These are phyloP conservation scores for Lichtheimia ramosa DNA, from an alignment of 371 early-diverging fungal genomes.

Conservation along the genomic window DNA sequence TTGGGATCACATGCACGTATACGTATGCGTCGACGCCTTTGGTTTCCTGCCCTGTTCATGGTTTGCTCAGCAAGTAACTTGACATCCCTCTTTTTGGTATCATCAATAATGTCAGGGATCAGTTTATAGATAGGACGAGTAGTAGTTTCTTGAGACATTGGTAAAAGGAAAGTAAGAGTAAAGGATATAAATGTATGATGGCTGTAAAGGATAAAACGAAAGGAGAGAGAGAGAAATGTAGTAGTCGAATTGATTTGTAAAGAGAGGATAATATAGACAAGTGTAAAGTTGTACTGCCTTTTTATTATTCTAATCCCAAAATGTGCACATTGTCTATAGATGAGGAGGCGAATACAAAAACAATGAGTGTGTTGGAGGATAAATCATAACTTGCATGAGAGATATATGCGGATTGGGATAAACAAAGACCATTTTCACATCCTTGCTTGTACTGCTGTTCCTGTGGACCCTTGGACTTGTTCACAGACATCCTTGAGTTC, in stretches of 20 bases:
- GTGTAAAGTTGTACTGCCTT: too few relatives aligned
- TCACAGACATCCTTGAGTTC: conserved; percentile 57
- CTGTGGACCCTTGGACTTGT: conserved; percentile 12
- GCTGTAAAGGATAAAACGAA: not conserved
- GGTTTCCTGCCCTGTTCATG: not conserved
- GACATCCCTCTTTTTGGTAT: too few relatives aligned
- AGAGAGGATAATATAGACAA: not conserved
- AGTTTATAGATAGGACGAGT: too few relatives aligned
- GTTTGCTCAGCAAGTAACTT: not conserved
- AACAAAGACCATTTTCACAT: not conserved
- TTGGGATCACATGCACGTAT: conserved; percentile 20
- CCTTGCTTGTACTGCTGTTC: not conserved
- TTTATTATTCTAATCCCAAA: too few relatives aligned
- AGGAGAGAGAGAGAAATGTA: not conserved
- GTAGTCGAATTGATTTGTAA: not conserved
- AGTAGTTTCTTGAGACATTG: too few relatives aligned
- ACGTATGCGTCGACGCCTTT: conserved; percentile 18
- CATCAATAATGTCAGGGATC: too few relatives aligned
- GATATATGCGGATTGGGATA: too few relatives aligned
- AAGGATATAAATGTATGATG: not conserved
- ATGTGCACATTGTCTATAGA: not conserved
- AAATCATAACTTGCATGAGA: too few relatives aligned
- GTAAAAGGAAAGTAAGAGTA: too few relatives aligned
- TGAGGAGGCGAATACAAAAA: not conserved
- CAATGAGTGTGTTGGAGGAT: too few relatives aligned